A percentile compares a stretch with the other conserved stretches of the same genome.
Evolutionary conservation across 2,329 filamentous ascomycete species (phyloP).

Genomic region (Domatiomyces catenatus): DNA sequence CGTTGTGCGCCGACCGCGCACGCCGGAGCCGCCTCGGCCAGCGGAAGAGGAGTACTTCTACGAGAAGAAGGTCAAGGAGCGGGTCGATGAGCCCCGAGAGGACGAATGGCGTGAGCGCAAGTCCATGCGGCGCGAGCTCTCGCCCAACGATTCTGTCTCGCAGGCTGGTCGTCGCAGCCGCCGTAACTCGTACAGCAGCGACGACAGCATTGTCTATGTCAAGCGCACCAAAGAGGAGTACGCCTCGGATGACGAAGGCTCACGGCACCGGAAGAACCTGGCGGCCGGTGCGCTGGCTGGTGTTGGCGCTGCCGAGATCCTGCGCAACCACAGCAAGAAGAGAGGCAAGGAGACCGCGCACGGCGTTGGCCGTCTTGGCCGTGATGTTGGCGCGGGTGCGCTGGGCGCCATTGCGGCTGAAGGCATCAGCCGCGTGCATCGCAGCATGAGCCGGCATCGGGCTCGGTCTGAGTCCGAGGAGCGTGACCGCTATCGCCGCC

Average conservation of each 20-base stretch:
- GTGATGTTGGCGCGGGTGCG: slow-evolving; percentile 44
- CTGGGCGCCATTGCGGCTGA: slow-evolving; percentile 47
- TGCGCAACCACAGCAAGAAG: slow-evolving; percentile 42
- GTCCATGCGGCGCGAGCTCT: slow-evolving; percentile 38
- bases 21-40: slow-evolving; percentile 3
- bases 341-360: slow-evolving; percentile 40
- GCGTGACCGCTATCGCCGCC: slow-evolving; percentile 24
- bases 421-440: slow-evolving; percentile 36
- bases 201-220: slow-evolving; percentile 47
- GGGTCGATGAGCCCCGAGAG: slow-evolving; percentile 25
- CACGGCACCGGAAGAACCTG: slow-evolving; percentile 34
- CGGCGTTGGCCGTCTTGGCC: slow-evolving; percentile 32
- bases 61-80: slow-evolving; percentile 17
- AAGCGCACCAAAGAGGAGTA: slow-evolving; percentile 27
- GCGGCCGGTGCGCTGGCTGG: slow-evolving; percentile 49
- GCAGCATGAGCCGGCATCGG: slow-evolving; percentile 26
- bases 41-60: slow-evolving; percentile 19
- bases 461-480: slow-evolving; percentile 27
- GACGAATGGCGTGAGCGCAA: slow-evolving; percentile 48
- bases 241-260: slow-evolving; percentile 26
- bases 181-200: slow-evolving; percentile 37
- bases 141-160: slow-evolving; percentile 38
- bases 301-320: slow-evolving; percentile 43
- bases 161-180: slow-evolving; percentile 30
- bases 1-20: slow-evolving; percentile 19